Percentiles rank a stretch among this genome's conserved stretches.
phyloP scores from a whole-genome alignment of 2,329 filamentous ascomycete species.

The Camillea tinctor region DNA sequence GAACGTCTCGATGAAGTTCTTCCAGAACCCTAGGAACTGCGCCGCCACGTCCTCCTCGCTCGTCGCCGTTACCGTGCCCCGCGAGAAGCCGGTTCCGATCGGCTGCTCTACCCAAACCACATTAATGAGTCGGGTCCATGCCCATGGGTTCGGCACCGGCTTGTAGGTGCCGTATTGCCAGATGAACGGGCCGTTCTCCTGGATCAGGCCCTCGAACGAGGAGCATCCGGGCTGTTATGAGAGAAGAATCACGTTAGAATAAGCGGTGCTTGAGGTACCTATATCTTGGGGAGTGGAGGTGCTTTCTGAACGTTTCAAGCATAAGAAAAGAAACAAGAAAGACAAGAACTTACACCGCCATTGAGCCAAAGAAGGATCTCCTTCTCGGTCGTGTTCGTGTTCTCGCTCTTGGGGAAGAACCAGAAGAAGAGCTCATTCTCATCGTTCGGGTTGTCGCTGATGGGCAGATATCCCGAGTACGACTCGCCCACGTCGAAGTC shows the following conservation, averaged over 20 bases:
- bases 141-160: conserved; percentile 65
- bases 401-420: conserved; percentile 53
- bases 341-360: conserved; percentile 37
- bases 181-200: conserved; percentile 73
- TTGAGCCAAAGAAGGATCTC: conserved; percentile 57
- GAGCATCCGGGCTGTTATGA: conserved; percentile 51
- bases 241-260: not conserved
- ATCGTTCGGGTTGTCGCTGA: conserved; percentile 42
- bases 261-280: not conserved
- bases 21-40: conserved; percentile 76
- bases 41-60: conserved; percentile 65
- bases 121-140: conserved; percentile 75
- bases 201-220: conserved; percentile 67
- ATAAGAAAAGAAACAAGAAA: not conserved
- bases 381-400: conserved; percentile 39
- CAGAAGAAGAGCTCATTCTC: conserved; percentile 52
- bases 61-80: conserved; percentile 61
- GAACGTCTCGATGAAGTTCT: conserved; percentile 56
- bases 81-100: conserved; percentile 65
- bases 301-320: not conserved
- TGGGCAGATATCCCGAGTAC: conserved; percentile 58
- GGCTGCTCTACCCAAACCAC: conserved; percentile 75
- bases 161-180: conserved; percentile 69
- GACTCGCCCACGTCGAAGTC: conserved; percentile 61
- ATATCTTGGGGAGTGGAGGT: no score